A percentile compares a stretch with the other conserved stretches of the same genome.
These are phyloP conservation scores for Agrocybe praecox DNA, from an alignment of 768 basidiomycete species.

Conservation along the genomic window DNA sequence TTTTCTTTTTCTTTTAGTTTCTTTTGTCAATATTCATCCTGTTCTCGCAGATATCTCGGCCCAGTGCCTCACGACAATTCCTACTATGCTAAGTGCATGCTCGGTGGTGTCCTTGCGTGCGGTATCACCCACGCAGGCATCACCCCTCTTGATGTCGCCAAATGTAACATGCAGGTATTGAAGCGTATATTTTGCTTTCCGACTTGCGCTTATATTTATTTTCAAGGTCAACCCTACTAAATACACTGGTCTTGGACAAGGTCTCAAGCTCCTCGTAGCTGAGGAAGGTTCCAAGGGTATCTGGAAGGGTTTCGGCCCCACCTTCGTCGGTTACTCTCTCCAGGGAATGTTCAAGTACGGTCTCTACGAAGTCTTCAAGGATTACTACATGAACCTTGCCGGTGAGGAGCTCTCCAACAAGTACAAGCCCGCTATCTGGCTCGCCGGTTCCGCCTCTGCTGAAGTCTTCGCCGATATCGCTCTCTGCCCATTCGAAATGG, in stretches of 20 bases:
- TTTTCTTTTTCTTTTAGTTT: conserved; percentile 3
- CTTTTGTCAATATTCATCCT: not conserved
- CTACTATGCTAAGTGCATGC: conserved; percentile 87
- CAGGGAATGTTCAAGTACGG: conserved; percentile 99
- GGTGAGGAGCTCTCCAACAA: conserved; percentile 80
- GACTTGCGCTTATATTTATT: not conserved
- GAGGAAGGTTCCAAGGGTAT: conserved; percentile 87
- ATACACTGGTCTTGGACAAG: conserved; percentile 66
- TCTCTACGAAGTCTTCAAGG: conserved; percentile 97
- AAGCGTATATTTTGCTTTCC: not conserved
- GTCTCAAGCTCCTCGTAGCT: conserved; percentile 65
- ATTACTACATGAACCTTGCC: conserved; percentile 84
- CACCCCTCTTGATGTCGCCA: conserved; percentile 86
- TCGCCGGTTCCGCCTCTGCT: conserved; percentile 91
- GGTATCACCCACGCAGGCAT: conserved; percentile 88
- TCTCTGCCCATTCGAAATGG: conserved; percentile 94
- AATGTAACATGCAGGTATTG: conserved; percentile 87
- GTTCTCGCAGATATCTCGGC: conserved; percentile 54
- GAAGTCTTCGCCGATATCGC: conserved; percentile 97
- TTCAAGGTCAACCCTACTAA: conserved; percentile 73
- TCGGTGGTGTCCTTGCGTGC: conserved; percentile 86
- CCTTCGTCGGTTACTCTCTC: conserved; percentile 89
- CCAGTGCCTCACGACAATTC: conserved; percentile 74
- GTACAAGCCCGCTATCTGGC: conserved; percentile 92
- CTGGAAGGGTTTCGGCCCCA: conserved; percentile 95